These are phyloP conservation scores for Ogataea trehalophila DNA, from an alignment of 805 yeast genomes.

Conservation along the genomic window DNA sequence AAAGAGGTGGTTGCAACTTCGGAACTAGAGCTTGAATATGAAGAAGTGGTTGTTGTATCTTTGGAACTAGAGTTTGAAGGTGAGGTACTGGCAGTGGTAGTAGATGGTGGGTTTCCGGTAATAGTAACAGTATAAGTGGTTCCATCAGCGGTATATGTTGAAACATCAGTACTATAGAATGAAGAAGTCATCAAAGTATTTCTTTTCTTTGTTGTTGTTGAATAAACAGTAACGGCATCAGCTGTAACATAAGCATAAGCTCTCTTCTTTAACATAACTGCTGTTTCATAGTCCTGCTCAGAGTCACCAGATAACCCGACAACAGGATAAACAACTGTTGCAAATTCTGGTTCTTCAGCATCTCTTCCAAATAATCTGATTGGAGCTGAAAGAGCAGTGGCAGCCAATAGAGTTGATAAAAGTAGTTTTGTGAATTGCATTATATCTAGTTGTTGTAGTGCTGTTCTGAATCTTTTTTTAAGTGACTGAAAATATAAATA, in stretches of 20 bases:
- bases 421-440: constrained; percentile 11
- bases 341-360: constrained; percentile 2
- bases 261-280: constrained; percentile 18
- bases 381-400: constrained; percentile 13
- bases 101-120: constrained; percentile 7
- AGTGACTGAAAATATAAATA: background rate
- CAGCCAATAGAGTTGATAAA: constrained; percentile 7
- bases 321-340: constrained; percentile 10
- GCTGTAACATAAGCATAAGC: constrained; percentile 26
- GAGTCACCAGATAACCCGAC: constrained; percentile 4
- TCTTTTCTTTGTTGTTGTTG: constrained; percentile 15
- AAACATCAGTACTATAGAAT: constrained; percentile 3
- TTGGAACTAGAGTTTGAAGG: background rate
- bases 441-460: constrained; percentile 3
- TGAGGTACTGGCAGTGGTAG: constrained; percentile 3
- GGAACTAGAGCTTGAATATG: background rate
- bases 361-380: constrained; percentile 6
- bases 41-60: background rate
- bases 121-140: constrained; percentile 5
- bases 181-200: constrained; percentile 15
- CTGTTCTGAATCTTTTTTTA: background rate
- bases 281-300: constrained; percentile 7
- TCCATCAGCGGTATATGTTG: constrained; percentile 4
- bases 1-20: too few relatives aligned
- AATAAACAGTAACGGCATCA: constrained; percentile 19